These are phyloP conservation scores for Beauveria sp. DNA, from an alignment of 2,329 filamentous ascomycete genomes.

Conservation along the genomic window DNA sequence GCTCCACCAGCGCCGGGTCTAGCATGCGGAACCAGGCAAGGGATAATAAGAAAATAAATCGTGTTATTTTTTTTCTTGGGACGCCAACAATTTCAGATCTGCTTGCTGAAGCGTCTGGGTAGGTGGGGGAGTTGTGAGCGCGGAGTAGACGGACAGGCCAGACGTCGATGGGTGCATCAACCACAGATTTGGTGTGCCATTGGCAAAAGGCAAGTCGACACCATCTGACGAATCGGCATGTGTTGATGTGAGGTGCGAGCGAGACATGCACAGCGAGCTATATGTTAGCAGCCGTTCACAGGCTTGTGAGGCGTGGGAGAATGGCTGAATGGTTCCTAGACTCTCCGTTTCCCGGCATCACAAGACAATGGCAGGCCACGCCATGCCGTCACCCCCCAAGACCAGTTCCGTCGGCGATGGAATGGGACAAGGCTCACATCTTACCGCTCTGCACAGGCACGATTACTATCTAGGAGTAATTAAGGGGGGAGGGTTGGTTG, in stretches of 20 bases:
- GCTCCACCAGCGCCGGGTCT: conserved; percentile 4
- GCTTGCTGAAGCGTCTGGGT: neutral
- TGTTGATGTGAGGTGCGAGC: neutral
- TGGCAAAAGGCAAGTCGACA: neutral
- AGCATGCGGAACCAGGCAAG: neutral
- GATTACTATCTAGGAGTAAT: neutral
- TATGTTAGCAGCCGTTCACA: neutral
- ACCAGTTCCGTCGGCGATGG: neutral
- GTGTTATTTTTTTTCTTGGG: neutral
- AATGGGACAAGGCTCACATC: neutral
- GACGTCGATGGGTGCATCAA: neutral
- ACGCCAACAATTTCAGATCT: neutral
- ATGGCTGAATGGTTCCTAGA: neutral
- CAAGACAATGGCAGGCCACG: neutral
- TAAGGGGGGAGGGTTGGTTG: neutral
- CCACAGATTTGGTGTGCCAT: neutral
- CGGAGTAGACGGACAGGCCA: neutral
- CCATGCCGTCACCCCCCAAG: neutral
- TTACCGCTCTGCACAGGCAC: neutral
- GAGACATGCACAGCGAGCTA: neutral
- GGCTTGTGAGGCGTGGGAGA: neutral
- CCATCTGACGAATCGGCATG: neutral
- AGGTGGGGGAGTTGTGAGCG: neutral
- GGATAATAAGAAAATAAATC: neutral
- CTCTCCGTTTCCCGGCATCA: conserved; percentile 4